Evolutionary conservation across 2,329 filamentous ascomycete genomes (phyloP).

Genomic region (Emmonsiellopsis sp.): DNA sequence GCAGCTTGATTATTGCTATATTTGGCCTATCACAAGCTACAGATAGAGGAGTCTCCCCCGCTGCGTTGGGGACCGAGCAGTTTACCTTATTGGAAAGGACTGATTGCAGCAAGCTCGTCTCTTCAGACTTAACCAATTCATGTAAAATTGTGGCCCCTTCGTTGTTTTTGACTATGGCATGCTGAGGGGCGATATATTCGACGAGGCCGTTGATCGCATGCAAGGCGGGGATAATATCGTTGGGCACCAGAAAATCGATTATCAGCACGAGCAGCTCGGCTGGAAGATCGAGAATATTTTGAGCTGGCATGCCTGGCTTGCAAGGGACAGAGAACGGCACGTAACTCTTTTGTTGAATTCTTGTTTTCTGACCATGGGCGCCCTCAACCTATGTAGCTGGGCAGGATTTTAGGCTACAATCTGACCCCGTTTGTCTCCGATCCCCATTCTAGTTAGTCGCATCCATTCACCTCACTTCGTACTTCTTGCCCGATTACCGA

Average conservation of each 20-base stretch:
- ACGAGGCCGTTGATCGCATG: background rate
- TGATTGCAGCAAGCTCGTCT: background rate
- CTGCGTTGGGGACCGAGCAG: background rate
- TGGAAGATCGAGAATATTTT: background rate
- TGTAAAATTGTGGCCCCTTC: background rate
- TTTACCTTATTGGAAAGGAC: background rate
- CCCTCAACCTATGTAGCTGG: no score
- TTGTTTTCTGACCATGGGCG: no score
- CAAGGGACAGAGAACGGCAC: background rate
- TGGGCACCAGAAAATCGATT: background rate
- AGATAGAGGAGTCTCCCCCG: background rate
- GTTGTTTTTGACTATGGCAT: background rate
- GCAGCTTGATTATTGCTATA: background rate
- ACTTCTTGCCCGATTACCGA: no score
- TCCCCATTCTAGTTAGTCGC: no score
- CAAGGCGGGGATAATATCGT: background rate
- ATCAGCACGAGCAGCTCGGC: background rate
- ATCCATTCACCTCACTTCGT: no score
- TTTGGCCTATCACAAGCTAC: background rate
- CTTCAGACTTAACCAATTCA: background rate
- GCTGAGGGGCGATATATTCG: background rate
- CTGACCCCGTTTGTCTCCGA: no score
- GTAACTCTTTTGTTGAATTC: no score
- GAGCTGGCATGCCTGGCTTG: background rate
- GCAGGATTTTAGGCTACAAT: no score